These are phyloP conservation scores for Nemania abortiva DNA, from an alignment of 2,329 filamentous ascomycete species.

Conservation along the genomic window DNA sequence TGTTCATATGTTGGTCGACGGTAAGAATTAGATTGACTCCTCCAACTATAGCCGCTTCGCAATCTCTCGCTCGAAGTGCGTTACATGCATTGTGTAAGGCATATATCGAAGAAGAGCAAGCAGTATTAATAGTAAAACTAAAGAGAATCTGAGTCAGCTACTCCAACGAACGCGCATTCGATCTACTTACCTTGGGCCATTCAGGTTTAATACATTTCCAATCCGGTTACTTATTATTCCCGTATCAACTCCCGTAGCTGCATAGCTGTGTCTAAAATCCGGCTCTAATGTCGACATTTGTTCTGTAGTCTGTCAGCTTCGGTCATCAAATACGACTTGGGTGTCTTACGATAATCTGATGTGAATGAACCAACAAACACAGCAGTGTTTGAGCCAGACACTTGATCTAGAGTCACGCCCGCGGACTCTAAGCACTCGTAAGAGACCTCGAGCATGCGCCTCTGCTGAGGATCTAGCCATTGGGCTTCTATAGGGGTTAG, in stretches of 20 bases:
- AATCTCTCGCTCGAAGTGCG: constrained; percentile 49
- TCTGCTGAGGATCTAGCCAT: constrained; percentile 58
- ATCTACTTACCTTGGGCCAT: constrained; percentile 46
- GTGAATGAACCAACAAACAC: constrained; percentile 46
- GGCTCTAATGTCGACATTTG: constrained; percentile 46
- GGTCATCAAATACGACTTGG: neutral
- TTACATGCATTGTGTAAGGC: constrained; percentile 51
- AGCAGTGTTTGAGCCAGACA: constrained; percentile 48
- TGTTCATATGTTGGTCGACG: constrained; percentile 47
- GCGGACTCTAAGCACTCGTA: constrained; percentile 57
- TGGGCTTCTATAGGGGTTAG: constrained; percentile 55
- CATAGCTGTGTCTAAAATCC: constrained; percentile 44
- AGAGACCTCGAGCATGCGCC: constrained; percentile 55
- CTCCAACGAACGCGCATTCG: neutral
- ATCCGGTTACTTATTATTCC: constrained; percentile 55
- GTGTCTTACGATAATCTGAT: constrained; percentile 41
- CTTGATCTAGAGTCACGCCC: constrained; percentile 49
- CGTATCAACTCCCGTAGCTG: constrained; percentile 51
- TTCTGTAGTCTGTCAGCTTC: constrained; percentile 30
- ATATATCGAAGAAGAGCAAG: constrained; percentile 55
- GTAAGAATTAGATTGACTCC: constrained; percentile 54
- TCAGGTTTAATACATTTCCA: constrained; percentile 54
- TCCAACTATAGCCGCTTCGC: constrained; percentile 52
- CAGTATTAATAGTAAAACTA: constrained; percentile 48
- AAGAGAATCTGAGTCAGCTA: constrained; percentile 4